phyloP scores from a whole-genome alignment of 352 stramenopile species.

The Pythium biforme region DNA sequence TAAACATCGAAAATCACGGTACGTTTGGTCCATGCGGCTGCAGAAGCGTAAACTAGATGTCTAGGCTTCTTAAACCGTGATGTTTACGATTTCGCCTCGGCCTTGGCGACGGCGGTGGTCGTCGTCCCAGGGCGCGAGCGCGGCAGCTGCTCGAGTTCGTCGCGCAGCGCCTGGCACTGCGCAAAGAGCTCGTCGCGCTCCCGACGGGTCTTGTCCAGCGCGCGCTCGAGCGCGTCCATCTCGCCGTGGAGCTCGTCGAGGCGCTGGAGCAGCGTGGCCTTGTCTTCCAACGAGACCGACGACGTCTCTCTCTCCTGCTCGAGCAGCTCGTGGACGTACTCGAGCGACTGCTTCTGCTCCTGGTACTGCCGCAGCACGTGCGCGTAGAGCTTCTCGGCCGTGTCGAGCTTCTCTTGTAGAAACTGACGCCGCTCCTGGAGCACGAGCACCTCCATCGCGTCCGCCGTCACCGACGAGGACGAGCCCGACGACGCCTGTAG shows the following conservation, averaged over 20 bases:
- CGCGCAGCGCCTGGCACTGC: constrained; percentile 56
- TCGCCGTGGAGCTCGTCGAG: constrained; percentile 35
- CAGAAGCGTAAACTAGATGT: not conserved
- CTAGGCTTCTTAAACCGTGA: not conserved
- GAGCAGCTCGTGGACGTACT: constrained; percentile 60
- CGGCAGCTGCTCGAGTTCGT: constrained; percentile 40
- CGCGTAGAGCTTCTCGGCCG: constrained; percentile 68
- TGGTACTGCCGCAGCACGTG: constrained; percentile 68
- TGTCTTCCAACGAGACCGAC: constrained; percentile 13
- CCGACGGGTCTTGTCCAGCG: constrained; percentile 36
- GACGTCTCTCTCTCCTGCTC: constrained; percentile 43
- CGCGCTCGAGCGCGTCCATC: constrained; percentile 25
- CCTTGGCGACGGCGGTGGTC: not conserved
- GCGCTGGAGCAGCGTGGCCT: constrained; percentile 8
- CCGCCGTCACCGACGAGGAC: not conserved
- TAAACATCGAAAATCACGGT: too few species aligned
- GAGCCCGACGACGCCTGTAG: not conserved
- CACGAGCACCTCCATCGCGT: constrained; percentile 32
- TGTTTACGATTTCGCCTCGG: constrained; percentile 13
- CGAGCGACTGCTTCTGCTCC: constrained; percentile 58
- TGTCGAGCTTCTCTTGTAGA: constrained; percentile 63
- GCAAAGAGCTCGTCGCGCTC: constrained; percentile 63
- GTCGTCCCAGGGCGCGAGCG: constrained; percentile 8
- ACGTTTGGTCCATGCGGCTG: too few species aligned
- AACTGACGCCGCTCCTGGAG: constrained; percentile 42